A percentile compares a stretch with the other conserved stretches of the same genome.
Evolutionary conservation across 305 asterid genomes (phyloP).

Genomic region (Rubia tinctorum): DNA sequence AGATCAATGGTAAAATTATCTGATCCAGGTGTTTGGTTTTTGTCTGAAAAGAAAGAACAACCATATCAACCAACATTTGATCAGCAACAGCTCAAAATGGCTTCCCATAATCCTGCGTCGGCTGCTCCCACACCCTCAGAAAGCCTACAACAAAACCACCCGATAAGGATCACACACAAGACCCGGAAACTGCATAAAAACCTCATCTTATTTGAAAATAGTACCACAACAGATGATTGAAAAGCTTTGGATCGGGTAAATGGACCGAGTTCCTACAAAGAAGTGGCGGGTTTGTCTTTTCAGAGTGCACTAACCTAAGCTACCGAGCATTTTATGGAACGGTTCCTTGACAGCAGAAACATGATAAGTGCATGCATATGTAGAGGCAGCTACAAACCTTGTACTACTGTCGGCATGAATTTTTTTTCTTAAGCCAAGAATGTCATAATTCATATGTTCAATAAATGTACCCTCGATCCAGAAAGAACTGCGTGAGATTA

Average conservation of each 20-base stretch:
- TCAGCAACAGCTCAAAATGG: conserved; percentile 43
- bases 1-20: background rate
- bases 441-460: background rate
- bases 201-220: background rate
- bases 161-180: conserved; percentile 7
- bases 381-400: background rate
- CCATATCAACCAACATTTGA: conserved; percentile 5
- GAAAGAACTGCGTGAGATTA: background rate
- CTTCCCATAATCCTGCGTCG: conserved; percentile 44
- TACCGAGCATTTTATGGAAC: background rate
- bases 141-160: conserved; percentile 35
- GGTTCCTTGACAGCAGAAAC: background rate
- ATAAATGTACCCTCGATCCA: background rate
- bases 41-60: background rate
- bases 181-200: background rate
- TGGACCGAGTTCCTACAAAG: background rate
- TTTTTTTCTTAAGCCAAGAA: background rate
- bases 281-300: background rate
- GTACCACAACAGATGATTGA: background rate
- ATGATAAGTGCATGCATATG: background rate
- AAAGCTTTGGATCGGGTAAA: background rate
- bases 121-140: conserved; percentile 53
- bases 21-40: background rate
- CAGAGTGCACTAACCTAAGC: background rate
- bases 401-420: background rate